These are phyloP conservation scores for Puccinia horiana DNA, from an alignment of 1,284 basidiomycete genomes.

Conservation along the genomic window DNA sequence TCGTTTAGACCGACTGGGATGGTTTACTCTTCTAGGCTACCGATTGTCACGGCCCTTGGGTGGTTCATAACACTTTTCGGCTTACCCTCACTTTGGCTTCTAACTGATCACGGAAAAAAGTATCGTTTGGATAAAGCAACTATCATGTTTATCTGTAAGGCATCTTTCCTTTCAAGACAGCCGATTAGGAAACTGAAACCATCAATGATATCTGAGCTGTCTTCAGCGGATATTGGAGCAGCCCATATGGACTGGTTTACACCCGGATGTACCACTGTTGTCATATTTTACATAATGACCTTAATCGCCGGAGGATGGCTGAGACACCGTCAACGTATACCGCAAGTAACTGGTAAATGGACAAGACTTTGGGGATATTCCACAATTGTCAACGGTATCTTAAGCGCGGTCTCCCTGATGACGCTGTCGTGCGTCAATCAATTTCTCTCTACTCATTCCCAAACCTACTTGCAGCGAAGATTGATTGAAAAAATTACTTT, in stretches of 20 bases:
- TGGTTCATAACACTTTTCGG: conserved; percentile 14
- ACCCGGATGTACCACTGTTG: not conserved
- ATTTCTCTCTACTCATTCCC: not conserved
- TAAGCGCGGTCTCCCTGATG: conserved; percentile 6
- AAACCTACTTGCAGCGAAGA: not conserved
- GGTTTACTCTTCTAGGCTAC: conserved; percentile 8
- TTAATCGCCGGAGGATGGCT: not conserved
- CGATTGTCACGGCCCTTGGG: not conserved
- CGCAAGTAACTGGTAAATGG: not conserved
- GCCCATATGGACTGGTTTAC: not conserved
- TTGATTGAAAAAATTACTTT: not conserved
- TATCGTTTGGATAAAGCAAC: not conserved
- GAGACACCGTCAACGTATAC: not conserved
- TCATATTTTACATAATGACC: not conserved
- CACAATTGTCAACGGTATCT: not conserved
- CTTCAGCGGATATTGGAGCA: conserved; percentile 4
- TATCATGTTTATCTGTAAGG: conserved; percentile 5
- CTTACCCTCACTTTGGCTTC: conserved; percentile 20
- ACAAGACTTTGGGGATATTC: conserved; percentile 9
- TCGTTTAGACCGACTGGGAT: not conserved
- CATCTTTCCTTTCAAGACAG: not conserved
- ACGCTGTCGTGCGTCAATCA: not conserved
- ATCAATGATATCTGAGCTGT: not conserved
- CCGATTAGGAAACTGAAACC: not conserved
- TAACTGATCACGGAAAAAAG: not conserved